Evolutionary conservation across 108 stramenopile genomes (phyloP), one percentile per base, ranked within the genome.

Genomic region (Cyclotella kingstonii): DNA sequence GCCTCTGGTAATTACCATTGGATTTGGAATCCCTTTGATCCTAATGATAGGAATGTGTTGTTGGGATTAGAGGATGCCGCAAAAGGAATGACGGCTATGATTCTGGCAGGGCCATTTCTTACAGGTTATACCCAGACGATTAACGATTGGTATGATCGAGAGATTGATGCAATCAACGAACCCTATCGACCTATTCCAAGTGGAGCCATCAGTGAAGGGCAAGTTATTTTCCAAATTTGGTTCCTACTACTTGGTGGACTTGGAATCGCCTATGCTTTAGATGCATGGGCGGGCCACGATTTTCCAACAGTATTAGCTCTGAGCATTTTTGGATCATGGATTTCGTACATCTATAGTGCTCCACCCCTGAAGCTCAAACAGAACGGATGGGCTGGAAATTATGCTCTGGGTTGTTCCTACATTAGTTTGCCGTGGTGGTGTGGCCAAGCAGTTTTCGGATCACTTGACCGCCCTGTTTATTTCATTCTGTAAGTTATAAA

Each of bases 391-490:
- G 78, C 89, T 40, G 96, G 96, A 36, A 93, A 91, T 76, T 95
- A 87, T 57, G 96, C 96, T 10, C 73, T 97, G 26, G 96, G 95
- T 25, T 89, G 89, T n/a, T 93, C 89, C 17, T 97, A 97, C 85
- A 97, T 97, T 63, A 91, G 94, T 35, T 77, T 97, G 67, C 96
- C 96, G 10, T 97, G 96, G 96, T 96, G 95, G 95, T 97, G 96
- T 77, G 96, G 96, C 40, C 96, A 96, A 76, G 92, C 91, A n/a
- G 88, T 93, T 27, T 96, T 94, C 72, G 91, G 92, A 26, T 47
- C 77, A 29, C 72, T 94, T 45, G 87, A 90, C 62, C 75, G 79
- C n/a, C 91, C 88, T n/a, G 88, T 89, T 39, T 89, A 83, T 60
- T 89, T 84, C 76, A 84, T 93, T 70, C 81, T 93, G 84, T 89